phyloP scores from a whole-genome alignment of 1,284 basidiomycete genomes.

The Ustilago tritici region DNA sequence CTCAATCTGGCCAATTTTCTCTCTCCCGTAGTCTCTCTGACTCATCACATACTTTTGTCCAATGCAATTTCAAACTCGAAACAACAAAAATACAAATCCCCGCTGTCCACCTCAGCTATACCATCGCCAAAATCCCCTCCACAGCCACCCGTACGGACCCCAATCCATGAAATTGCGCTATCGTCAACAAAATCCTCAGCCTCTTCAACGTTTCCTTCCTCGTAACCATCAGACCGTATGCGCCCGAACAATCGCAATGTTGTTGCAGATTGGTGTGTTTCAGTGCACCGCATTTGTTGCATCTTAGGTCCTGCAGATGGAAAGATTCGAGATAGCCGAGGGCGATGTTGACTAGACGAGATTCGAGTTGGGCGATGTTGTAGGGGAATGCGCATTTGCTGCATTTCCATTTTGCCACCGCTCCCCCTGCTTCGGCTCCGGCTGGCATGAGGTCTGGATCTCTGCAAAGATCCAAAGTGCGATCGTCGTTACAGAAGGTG shows the following conservation, averaged over 20 bases:
- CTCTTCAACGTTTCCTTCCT: slow-evolving; percentile 57
- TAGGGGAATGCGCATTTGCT: slow-evolving; percentile 84
- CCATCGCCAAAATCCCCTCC: slow-evolving; percentile 26
- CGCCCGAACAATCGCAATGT: slow-evolving; percentile 85
- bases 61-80: background rate
- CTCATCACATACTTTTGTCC: too few species aligned
- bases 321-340: slow-evolving; percentile 80
- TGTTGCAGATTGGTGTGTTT: slow-evolving; percentile 86
- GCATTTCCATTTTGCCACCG: slow-evolving; percentile 66
- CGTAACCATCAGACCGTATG: slow-evolving; percentile 57
- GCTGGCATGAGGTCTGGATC: slow-evolving; percentile 83
- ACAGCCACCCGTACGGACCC: slow-evolving; percentile 15
- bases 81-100: background rate
- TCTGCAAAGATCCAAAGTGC: slow-evolving; percentile 95
- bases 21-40: too few species aligned
- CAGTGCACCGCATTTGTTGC: slow-evolving; percentile 87
- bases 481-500: slow-evolving; percentile 85
- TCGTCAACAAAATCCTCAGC: slow-evolving; percentile 43
- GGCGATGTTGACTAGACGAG: slow-evolving; percentile 83
- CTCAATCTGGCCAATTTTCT: too few species aligned
- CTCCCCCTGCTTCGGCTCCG: slow-evolving; percentile 10
- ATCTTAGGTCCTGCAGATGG: slow-evolving; percentile 84
- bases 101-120: slow-evolving; percentile 4
- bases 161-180: slow-evolving; percentile 56
- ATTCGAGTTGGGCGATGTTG: slow-evolving; percentile 86